Evolutionary conservation across 2,329 filamentous ascomycete species (phyloP), one percentile per base, ranked within the genome.

Genomic region (Cladosporium cucumerinum): DNA sequence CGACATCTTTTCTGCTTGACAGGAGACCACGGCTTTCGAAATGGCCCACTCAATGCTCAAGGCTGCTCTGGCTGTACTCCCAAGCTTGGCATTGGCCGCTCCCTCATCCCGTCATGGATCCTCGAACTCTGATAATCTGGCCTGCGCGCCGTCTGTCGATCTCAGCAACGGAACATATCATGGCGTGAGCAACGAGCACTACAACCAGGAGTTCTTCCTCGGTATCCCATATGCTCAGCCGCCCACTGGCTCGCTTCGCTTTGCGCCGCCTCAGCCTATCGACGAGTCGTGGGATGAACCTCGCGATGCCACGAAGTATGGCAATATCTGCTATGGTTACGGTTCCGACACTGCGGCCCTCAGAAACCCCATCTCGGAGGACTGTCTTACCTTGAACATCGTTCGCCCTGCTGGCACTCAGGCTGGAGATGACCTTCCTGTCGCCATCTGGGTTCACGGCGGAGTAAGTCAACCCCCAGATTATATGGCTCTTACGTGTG

Each of bases 381-480:
- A 87, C 67, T 88, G 86, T 65, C 77, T 88, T 6, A 86, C 83
- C 36, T 75, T 88, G 66, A 88, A 87, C 68, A 78, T 89, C 11
- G 78, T 88, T 36, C 80, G 85, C 3, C 84, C 61, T 25, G 43
- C 52, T 14, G 55, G 55, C 10, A 51, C 30, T 28, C 25, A 58
- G 28, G 28, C 52, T 84, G 12, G 61, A 78, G 5, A 72, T 46
- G 79, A 76, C 36, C 78, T 88, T 0, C 86, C 85, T 0, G 84
- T 87, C 3, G 80, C 80, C 18, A 78, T 89, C 2, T 88, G 87
- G 71, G 76, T 89, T 32, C 87, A 89, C 71, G 87, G 87, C 52
- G 87, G 87, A 2, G 83, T 62, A 62, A 62, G 60, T 62, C 3
- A n/a, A 2, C 7, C 28, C 10, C 18, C n/a, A n/a, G 2, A 12